Evolutionary conservation across 345 rosid species (phyloP), one percentile per base, ranked within the genome.

Genomic region (Toxicodendron radicans): DNA sequence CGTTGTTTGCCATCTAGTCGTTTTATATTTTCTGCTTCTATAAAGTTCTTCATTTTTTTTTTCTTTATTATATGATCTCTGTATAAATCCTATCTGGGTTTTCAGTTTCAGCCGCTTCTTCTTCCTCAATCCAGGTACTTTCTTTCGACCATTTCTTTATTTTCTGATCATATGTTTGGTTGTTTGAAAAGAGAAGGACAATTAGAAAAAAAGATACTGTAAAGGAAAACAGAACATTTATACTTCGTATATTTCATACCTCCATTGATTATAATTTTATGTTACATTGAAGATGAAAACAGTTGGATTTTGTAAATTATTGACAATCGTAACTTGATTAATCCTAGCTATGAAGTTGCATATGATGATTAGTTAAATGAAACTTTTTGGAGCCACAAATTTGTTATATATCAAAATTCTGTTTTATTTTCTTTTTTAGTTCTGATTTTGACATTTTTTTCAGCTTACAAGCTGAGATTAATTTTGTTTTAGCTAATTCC

Each of bases 101-200:
- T 73, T 71, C 68, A 30, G 24, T 68, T 66, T 67, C 65, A 7
- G 69, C 59, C 17, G 74, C 70, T n/a, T 81, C 57, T 76, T 84
- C 82, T 21, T 85, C 83, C 74, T 81, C 82, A 45, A 64, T 78
- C 61, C 69, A 76, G 89, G 88, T 83, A 58, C 57, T 66, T 4
- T 21, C 30, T 56, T 20, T 23, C n/a, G 35, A 20, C 45, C 30
- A 49, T 18, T 78, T 52, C 10, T 30, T 21, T 73, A 18, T 17
- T 48, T 23, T 27, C 14, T 46, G 38, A 48, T 46, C 48, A 17
- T 53, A 6, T 33, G 52, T 56, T 70, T 70, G 53, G 23, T 57
- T 38, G 10, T 14, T 38, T 13, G 18, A 23, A 70, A 57, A 20
- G n/a, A 6, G 16, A 20, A 54, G 13, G 33, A 38, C 41, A 5